Conservation (phyloP, 768 basidiomycete genomes). For the Lyophyllum semitale region DNA sequence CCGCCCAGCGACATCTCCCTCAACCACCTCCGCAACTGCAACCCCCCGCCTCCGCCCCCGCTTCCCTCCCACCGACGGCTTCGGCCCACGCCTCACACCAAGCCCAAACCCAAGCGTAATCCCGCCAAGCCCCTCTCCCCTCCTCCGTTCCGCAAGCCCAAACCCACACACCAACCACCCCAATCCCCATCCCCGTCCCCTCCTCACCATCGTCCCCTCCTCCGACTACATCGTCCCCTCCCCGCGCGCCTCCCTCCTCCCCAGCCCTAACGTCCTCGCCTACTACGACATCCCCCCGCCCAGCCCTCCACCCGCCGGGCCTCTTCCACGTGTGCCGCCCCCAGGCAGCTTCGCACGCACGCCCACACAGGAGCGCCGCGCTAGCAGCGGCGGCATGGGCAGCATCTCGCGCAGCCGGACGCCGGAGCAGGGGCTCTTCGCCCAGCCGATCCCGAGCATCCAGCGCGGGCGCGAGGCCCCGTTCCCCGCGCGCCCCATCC, state of each 20-base stretch:
- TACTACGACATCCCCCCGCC: slow-evolving; percentile 54
- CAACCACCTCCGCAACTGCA: slow-evolving; percentile 8
- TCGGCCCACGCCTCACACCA: slow-evolving; percentile 17
- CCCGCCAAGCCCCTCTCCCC: slow-evolving; percentile 2
- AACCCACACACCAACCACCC: neutral
- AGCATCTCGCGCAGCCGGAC: slow-evolving; percentile 9
- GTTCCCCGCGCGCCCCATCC: slow-evolving; percentile 50
- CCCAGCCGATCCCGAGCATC: slow-evolving; percentile 21
- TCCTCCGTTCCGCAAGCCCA: slow-evolving; percentile 7
- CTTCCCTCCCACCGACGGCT: slow-evolving; percentile 19
- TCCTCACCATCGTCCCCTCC: slow-evolving; percentile 27
- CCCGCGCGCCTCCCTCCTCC: slow-evolving; percentile 21
- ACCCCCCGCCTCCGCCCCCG: slow-evolving; percentile 18
- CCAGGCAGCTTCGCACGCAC: slow-evolving; percentile 8
- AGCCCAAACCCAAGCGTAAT: neutral
- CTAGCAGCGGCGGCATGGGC: neutral
- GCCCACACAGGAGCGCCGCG: slow-evolving; percentile 1
- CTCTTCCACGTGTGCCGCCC: slow-evolving; percentile 40
- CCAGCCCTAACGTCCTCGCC: slow-evolving; percentile 42
- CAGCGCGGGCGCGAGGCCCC: slow-evolving; percentile 52
- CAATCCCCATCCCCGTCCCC: too few species aligned
- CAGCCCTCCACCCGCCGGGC: slow-evolving; percentile 48
- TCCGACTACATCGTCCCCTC: slow-evolving; percentile 36
- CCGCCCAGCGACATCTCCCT: neutral
- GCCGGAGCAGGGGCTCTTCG: slow-evolving; percentile 8